A percentile compares a stretch with the other conserved stretches of the same genome.
Evolutionary conservation across 768 basidiomycete species (phyloP).

Genomic region (Suillus variegatus): DNA sequence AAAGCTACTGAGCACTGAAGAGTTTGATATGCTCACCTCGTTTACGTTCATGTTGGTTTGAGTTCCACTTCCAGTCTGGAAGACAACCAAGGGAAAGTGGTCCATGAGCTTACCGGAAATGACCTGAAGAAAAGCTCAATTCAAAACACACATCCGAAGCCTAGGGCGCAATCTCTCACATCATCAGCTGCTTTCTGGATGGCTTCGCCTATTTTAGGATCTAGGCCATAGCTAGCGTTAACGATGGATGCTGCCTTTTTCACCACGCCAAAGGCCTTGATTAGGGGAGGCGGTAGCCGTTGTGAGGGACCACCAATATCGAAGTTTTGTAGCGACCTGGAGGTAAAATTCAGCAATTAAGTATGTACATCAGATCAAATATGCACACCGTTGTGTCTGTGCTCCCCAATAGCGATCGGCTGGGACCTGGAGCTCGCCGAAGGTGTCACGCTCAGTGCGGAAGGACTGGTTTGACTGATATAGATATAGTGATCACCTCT

Average conservation of each 20-base stretch:
- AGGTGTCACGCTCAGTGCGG: conserved; percentile 90
- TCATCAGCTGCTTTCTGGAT: conserved; percentile 96
- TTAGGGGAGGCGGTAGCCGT: conserved; percentile 88
- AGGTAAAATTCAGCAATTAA: conserved; percentile 11
- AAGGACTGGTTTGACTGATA: conserved; percentile 50
- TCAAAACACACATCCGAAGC: neutral
- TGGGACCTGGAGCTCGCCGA: conserved; percentile 91
- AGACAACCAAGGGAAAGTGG: conserved; percentile 97
- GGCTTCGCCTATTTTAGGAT: conserved; percentile 81
- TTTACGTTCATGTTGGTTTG: conserved; percentile 99
- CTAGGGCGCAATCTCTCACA: conserved; percentile 41
- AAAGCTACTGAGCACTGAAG: neutral
- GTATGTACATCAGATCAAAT: neutral
- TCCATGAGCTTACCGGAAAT: conserved; percentile 93
- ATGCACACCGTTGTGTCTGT: conserved; percentile 85
- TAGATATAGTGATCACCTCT: neutral
- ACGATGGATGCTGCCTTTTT: conserved; percentile 96
- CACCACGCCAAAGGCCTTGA: conserved; percentile 96
- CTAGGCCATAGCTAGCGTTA: conserved; percentile 88
- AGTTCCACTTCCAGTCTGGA: conserved; percentile 99
- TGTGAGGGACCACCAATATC: conserved; percentile 98
- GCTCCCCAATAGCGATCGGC: conserved; percentile 95
- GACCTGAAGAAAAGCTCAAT: conserved; percentile 53
- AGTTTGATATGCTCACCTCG: conserved; percentile 54
- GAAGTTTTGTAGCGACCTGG: conserved; percentile 92